Conservation (phyloP, 805 yeast genomes). For the Wickerhamiella occidentalis region DNA sequence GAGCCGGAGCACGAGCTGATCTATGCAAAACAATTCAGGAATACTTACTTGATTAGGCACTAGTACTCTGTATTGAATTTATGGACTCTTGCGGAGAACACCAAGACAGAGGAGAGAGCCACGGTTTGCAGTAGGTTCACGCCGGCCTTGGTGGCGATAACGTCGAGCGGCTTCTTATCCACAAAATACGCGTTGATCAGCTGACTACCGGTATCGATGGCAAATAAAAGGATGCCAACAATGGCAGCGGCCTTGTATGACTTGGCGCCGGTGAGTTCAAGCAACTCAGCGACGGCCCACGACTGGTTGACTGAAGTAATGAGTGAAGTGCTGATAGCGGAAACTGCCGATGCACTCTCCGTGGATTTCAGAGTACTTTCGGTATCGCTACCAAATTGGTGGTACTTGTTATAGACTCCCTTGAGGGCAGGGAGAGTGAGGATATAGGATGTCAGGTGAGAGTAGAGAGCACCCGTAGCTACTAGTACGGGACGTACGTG, state of each 20-base stretch:
- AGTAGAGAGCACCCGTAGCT: constrained; percentile 31
- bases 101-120: background rate
- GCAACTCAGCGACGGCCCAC: constrained; percentile 30
- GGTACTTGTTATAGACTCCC: constrained; percentile 28
- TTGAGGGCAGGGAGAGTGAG: constrained; percentile 31
- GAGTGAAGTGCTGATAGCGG: constrained; percentile 27
- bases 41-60: background rate
- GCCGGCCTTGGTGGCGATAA: constrained; percentile 78
- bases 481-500: constrained; percentile 23
- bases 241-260: constrained; percentile 31
- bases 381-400: constrained; percentile 8
- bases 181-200: constrained; percentile 30
- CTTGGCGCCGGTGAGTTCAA: constrained; percentile 29
- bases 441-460: constrained; percentile 28
- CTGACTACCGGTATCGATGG: constrained; percentile 28
- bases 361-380: constrained; percentile 23
- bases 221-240: constrained; percentile 30
- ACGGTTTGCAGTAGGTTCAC: constrained; percentile 21
- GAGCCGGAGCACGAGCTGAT: too few species aligned
- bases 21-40: background rate
- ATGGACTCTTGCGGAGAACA: background rate
- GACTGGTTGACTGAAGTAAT: constrained; percentile 29
- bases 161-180: constrained; percentile 84
- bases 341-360: constrained; percentile 28
- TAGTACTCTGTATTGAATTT: background rate